Evolutionary conservation across 495 filamentous ascomycete genomes (phyloP), one percentile per base, ranked within the genome.

Genomic region (Glonium stellatum): DNA sequence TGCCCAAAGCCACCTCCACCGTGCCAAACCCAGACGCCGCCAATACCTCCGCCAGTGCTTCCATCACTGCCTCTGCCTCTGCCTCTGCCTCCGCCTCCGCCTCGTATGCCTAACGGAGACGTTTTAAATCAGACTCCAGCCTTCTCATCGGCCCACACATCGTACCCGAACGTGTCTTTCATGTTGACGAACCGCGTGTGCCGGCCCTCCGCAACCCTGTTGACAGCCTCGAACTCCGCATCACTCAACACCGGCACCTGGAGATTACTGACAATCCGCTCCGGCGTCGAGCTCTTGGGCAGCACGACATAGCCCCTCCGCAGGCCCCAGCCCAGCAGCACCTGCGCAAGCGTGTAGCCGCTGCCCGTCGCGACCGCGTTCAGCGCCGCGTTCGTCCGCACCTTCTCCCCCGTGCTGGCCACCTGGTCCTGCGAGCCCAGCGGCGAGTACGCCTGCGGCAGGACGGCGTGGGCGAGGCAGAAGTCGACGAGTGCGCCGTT

Each of bases 111-210:
- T n/a, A n/a, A n/a, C n/a, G n/a, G n/a, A n/a, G n/a, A n/a, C n/a
- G n/a, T n/a, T n/a, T n/a, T n/a, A 8, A 39, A 39, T 39, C 36
- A 39, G 15, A 15, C 36, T 8, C 15, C 36, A 39, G 36, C 36
- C 39, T 23, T 42, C 56, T 67, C 67, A 5, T 63, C 65, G 2
- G 62, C 37, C 67, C 67, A 70, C 11, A 65, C 67, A 54, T 70
- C 57, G 36, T 80, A 83, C 13, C 78, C 82, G 67, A 84, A 82
- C 54, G 78, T 81, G 56, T 90, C 84, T 76, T 87, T 89, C 86
- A 89, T 89, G 72, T 90, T 88, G 42, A 90, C 85, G 69, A 90
- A 89, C 57, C 87, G 80, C 57, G 76, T 78, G 67, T 85, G 80
- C 54, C 85, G 79, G 39, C 78, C 77, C 67, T 81, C 74, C 5